These are phyloP conservation scores for Cochlearia excelsa DNA, from an alignment of 345 rosid species.

Conservation along the genomic window DNA sequence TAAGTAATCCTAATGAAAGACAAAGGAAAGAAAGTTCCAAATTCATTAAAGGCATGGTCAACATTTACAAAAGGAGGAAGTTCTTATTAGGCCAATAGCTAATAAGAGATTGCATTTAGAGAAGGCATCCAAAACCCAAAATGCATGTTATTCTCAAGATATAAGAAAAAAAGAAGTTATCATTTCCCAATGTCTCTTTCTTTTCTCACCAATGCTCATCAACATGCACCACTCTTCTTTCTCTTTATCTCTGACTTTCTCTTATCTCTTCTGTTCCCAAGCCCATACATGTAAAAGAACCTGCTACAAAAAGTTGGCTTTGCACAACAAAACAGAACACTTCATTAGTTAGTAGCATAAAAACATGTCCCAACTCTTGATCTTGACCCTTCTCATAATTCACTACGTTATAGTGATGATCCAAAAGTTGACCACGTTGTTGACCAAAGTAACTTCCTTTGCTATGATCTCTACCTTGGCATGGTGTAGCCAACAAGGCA, in stretches of 20 bases:
- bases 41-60: slow-evolving; percentile 15
- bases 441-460: slow-evolving; percentile 38
- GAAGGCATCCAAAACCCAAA: not conserved
- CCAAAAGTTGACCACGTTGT: slow-evolving; percentile 25
- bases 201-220: slow-evolving; percentile 39
- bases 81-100: not conserved
- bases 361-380: slow-evolving; percentile 51
- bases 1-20: not conserved
- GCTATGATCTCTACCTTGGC: slow-evolving; percentile 33
- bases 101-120: not conserved
- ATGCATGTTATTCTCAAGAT: slow-evolving; percentile 23
- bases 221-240: too few relatives aligned
- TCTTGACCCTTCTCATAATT: slow-evolving; percentile 30
- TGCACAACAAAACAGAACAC: slow-evolving; percentile 32
- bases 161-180: slow-evolving; percentile 15
- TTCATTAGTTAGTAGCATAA: slow-evolving; percentile 16
- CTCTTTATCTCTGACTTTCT: slow-evolving; percentile 41
- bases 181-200: slow-evolving; percentile 43
- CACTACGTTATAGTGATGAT: slow-evolving; percentile 15
- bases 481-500: slow-evolving; percentile 25
- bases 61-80: slow-evolving; percentile 1
- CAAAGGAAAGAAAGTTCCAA: not conserved
- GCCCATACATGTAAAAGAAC: slow-evolving; percentile 57
- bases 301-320: slow-evolving; percentile 28
- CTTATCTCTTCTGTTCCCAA: slow-evolving; percentile 68